Evolutionary conservation across 2,329 filamentous ascomycete species (phyloP), one percentile per base, ranked within the genome.

Genomic region (Xylaria arbuscula): DNA sequence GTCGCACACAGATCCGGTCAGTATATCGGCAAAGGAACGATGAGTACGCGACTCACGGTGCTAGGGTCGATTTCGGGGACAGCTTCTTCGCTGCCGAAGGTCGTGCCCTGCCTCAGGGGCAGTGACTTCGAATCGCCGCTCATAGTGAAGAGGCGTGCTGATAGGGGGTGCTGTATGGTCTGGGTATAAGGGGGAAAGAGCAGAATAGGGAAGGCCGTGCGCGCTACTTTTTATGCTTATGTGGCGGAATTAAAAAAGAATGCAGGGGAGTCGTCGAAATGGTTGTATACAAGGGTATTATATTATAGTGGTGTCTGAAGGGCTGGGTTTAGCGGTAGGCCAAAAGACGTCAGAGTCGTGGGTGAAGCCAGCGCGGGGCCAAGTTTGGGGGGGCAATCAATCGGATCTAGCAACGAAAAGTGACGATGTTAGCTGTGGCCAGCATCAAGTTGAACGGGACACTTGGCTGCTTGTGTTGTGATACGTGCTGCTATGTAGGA

Each of bases 1-100:
- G 22, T 61, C 28, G 22, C 50, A 54, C 32, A 58, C 8, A 45
- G 15, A 47, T 51, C 71, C 55, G 70, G 70, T 54, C 36, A 61
- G 57, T 47, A 60, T 50, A 36, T 67, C 64, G 36, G 45, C 51
- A 60, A 42, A 32, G 55, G 22, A n/a, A 56, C 28, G 38, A 51
- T 19, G 10, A 54, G 22, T 56, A 28, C 45, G 58, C 48, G 60
- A 81, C 86, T 75, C 81, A 89, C 87, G 72, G 82, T 88, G 72
- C 81, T 85, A 61, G 88, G 87, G 70, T 90, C 88, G 38, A 84
- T 80, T 63, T 88, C 87, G 8, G 87, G 86, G 50, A 89, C 79
- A 48, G 87, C 87, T 66, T 89, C 87, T n/a, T 89, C 87, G 78
- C 82, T 87, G 78, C 83, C 84, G 62, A 83, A 77, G 64, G 79